Percentiles rank a stretch among this genome's conserved stretches.
Evolutionary conservation across 495 filamentous ascomycete genomes (phyloP).

Genomic region (Pyrenopolyporus hunteri): DNA sequence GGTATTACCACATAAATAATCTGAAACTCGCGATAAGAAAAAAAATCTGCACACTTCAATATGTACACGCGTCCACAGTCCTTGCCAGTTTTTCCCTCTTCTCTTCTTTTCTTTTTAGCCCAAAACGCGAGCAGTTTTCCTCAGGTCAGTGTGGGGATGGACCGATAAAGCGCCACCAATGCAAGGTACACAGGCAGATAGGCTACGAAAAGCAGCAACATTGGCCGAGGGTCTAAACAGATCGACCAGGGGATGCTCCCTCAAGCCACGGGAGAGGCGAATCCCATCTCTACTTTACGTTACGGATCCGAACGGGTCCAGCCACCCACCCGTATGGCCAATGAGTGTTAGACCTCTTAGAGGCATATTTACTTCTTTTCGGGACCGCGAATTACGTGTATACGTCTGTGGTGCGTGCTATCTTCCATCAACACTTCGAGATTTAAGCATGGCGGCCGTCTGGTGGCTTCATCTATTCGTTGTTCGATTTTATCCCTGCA

Average conservation of each 20-base stretch:
- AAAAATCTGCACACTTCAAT: background rate
- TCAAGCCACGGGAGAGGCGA: constrained; percentile 6
- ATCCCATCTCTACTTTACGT: constrained; percentile 12
- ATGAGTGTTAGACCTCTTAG: background rate
- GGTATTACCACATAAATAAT: too few species aligned
- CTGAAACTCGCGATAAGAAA: too few species aligned
- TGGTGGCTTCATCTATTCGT: constrained; percentile 8
- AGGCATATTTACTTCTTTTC: constrained; percentile 1
- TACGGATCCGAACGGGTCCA: too few species aligned
- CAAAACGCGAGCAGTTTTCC: constrained; percentile 17
- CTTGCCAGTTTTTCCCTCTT: constrained; percentile 15
- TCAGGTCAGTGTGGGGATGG: constrained; percentile 24
- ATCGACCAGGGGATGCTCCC: constrained; percentile 19
- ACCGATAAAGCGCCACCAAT: constrained; percentile 28
- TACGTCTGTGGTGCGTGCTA: background rate
- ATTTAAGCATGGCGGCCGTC: background rate
- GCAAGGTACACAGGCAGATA: constrained; percentile 26
- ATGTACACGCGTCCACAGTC: constrained; percentile 11
- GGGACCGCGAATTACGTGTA: constrained; percentile 3
- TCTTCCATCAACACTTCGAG: constrained; percentile 4
- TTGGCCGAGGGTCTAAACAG: constrained; percentile 24
- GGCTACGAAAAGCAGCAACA: constrained; percentile 17
- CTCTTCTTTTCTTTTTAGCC: background rate
- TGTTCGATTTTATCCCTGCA: constrained; percentile 28
- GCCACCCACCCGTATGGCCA: background rate